Evolutionary conservation across 441 rosid species (phyloP).

Genomic region (Erysimum pusillum): DNA sequence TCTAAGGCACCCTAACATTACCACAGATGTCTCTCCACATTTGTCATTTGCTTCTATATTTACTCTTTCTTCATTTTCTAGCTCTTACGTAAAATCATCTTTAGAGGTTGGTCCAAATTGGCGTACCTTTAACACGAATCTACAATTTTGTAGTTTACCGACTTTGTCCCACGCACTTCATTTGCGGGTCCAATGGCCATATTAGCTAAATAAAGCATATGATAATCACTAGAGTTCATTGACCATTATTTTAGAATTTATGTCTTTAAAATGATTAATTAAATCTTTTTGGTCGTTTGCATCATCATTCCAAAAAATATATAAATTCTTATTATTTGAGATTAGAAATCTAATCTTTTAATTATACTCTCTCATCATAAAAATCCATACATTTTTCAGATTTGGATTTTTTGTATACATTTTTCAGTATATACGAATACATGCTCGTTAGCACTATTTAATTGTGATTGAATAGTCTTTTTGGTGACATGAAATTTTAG

Average conservation of each 20-base stretch:
- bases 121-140: conserved; percentile 31
- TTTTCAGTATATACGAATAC: neutral
- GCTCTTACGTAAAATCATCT: conserved; percentile 3
- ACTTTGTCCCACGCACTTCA: conserved; percentile 29
- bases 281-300: neutral
- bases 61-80: conserved; percentile 39
- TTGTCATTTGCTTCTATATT: conserved; percentile 31
- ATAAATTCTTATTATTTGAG: no score
- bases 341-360: no score
- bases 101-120: conserved; percentile 38
- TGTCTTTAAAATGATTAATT: neutral
- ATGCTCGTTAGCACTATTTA: neutral
- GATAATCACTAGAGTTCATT: conserved; percentile 21
- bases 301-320: neutral
- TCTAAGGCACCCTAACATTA: conserved; percentile 49
- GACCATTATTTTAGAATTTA: conserved; percentile 20
- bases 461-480: neutral
- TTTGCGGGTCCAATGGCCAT: conserved; percentile 12
- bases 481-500: neutral
- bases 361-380: no score
- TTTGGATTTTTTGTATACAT: neutral
- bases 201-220: neutral
- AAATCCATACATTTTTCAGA: no score
- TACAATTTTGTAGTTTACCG: conserved; percentile 27
- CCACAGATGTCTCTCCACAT: conserved; percentile 41